These are phyloP conservation scores for Volvox africanus DNA, from an alignment of 139 green algal species.

Conservation along the genomic window DNA sequence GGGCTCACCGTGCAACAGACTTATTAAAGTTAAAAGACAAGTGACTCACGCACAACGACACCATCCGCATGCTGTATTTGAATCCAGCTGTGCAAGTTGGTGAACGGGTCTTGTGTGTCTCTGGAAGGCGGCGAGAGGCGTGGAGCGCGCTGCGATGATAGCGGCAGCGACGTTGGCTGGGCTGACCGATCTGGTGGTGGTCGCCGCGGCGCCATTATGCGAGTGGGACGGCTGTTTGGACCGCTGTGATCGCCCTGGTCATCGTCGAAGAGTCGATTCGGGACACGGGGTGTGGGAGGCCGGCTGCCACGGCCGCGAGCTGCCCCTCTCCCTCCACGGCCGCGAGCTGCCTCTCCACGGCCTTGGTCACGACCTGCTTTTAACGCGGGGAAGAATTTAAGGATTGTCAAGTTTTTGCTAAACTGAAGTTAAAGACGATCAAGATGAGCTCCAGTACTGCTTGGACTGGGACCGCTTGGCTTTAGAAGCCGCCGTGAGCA, in stretches of 20 bases:
- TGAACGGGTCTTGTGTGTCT: neutral
- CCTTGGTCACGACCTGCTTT: neutral
- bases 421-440: too few species aligned
- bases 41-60: conserved; percentile 8
- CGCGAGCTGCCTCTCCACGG: neutral
- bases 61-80: neutral
- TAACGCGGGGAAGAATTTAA: too few species aligned
- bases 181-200: neutral
- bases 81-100: neutral
- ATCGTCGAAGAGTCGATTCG: neutral
- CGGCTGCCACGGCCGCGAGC: neutral
- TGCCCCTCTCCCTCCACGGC: neutral
- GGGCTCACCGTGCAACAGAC: too few species aligned
- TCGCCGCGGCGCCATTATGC: neutral
- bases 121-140: neutral
- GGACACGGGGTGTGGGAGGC: neutral
- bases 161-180: too few species aligned
- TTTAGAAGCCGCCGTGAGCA: too few species aligned
- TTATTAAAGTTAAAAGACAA: too few species aligned
- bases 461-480: too few species aligned
- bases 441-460: too few species aligned
- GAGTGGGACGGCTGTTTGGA: neutral
- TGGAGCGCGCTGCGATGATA: neutral
- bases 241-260: neutral
- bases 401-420: too few species aligned